Evolutionary conservation across 768 basidiomycete genomes (phyloP), one percentile per base, ranked within the genome.

Genomic region (Auriscalpium vulgare): DNA sequence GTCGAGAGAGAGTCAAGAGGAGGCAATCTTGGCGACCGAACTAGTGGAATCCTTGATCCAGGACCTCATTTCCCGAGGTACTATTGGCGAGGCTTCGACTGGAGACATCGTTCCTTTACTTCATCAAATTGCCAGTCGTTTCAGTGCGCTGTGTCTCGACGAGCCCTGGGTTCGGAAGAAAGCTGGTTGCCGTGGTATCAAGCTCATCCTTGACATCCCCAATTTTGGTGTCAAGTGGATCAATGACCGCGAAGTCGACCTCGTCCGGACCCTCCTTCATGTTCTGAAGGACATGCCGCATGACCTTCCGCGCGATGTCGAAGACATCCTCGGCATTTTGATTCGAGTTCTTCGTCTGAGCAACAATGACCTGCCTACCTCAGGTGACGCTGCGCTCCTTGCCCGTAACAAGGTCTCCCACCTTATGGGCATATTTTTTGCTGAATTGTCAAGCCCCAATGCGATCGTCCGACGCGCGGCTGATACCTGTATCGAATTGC

Each of bases 231-330:
- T 79, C 49, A 81, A 79, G 61, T 93, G 94, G 89, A 78, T 92
- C 53, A 78, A 81, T 58, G 90, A 95, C 53, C 85, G 92, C 49
- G 90, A 95, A 68, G 78, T 90, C 35, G 95, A 98, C 60, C 82
- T 97, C 59, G 82, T 93, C 53, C 88, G 94, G 51, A 92, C 89
- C 5, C 78, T 98, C 23, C 76, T 97, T 35, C 91, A 93, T 64
- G 86, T 95, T 58, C 75, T 99, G 49, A 97, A 98, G 67, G 95
- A 98, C 66, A 87, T 97, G 64, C 94, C 95, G 0, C 80, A 82
- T 60, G 95, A 97, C 63, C 78, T 94, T 19, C 91, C 94, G 14
- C 81, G 83, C 7, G 84, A 94, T 61, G 82, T 91, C 29, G 81
- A 85, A 36, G 82, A 87, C 48, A 88, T 95, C 17, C 74, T 84